Evolutionary conservation across 805 yeast species (phyloP), one percentile per base, ranked within the genome.

Genomic region (Ogataea ganodermae): DNA sequence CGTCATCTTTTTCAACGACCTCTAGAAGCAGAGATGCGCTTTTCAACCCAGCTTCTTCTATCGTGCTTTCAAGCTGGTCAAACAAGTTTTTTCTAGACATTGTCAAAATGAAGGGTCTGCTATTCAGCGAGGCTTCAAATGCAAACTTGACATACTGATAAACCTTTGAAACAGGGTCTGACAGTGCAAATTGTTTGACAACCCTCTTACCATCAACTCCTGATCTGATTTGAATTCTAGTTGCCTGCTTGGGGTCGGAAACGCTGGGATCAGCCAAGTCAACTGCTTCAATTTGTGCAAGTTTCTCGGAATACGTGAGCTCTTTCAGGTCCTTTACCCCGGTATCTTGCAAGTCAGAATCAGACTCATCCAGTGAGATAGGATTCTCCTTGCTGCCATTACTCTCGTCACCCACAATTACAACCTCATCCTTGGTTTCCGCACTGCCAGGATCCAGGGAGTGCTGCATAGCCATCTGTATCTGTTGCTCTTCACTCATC

Each of bases 181-280:
- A 63, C 9, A 77, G 59, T 7, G 68, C 67, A 56, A 92, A 86
- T 48, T 88, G 78, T 50, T 89, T 84, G 9, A 92, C 84, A 10
- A 84, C 69, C 48, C 97, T 74, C 39, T 82, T 77, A n/a, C 98
- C 97, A 58, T 84, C 89, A 13, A 57, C 50, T 14, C 91, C 94
- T 23, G 88, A 78, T 49, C 97, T 75, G n/a, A 94, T 77, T 67
- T 94, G 98, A 21, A 94, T 78, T 58, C 97, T 74, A 0, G 97
- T 88, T 6, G 74, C 69, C 0, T 82, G 73, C 6, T 73, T 67
- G 0, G 80, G 76, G 9, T 77, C 83, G 3, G 48, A 33, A 5
- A 67, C 62, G 1, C 77, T 65, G 0, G 96, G 95, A 59, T 90
- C 97, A 0, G 71, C 70, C 48, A 81, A 80, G 35, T 74, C 75